These are phyloP conservation scores for Dittrichia graveolens DNA, from an alignment of 129 eudicot genomes.

Conservation along the genomic window DNA sequence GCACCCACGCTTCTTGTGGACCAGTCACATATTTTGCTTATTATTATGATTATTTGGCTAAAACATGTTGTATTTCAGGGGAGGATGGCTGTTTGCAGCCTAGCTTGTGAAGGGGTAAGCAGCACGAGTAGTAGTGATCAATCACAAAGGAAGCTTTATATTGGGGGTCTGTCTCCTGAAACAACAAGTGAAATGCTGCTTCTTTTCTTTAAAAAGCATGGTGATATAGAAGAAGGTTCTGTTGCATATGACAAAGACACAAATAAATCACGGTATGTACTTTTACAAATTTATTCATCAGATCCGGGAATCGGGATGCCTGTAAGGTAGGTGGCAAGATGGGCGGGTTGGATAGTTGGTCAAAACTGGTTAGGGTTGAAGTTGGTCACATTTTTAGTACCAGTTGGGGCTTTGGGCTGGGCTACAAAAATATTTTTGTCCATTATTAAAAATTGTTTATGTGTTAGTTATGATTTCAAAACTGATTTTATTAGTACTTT, in stretches of 20 bases:
- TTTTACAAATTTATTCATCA: not conserved
- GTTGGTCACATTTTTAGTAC: not conserved
- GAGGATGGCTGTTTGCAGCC: constrained; percentile 71
- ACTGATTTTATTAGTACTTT: not conserved
- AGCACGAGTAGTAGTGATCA: constrained; percentile 50
- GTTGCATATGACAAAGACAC: constrained; percentile 80
- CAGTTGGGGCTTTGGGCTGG: not conserved
- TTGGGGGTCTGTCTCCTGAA: constrained; percentile 73
- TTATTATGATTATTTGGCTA: not conserved
- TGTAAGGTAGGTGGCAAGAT: not conserved
- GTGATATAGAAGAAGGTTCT: constrained; percentile 78
- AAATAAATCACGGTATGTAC: constrained; percentile 58
- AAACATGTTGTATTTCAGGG: constrained; percentile 44
- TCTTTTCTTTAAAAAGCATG: constrained; percentile 51
- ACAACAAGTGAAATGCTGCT: constrained; percentile 67
- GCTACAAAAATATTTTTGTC: not conserved
- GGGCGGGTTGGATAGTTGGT: not conserved
- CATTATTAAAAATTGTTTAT: not conserved
- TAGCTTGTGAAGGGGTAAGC: constrained; percentile 70
- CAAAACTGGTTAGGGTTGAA: not conserved
- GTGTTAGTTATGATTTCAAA: not conserved
- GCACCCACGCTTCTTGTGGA: not conserved
- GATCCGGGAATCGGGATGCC: not conserved
- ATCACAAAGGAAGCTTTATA: constrained; percentile 71
- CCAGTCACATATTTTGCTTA: not conserved